A percentile compares a stretch with the other conserved stretches of the same genome.
These are phyloP conservation scores for Fusarium sp. DNA, from an alignment of 2,329 filamentous ascomycete species.

Conservation along the genomic window DNA sequence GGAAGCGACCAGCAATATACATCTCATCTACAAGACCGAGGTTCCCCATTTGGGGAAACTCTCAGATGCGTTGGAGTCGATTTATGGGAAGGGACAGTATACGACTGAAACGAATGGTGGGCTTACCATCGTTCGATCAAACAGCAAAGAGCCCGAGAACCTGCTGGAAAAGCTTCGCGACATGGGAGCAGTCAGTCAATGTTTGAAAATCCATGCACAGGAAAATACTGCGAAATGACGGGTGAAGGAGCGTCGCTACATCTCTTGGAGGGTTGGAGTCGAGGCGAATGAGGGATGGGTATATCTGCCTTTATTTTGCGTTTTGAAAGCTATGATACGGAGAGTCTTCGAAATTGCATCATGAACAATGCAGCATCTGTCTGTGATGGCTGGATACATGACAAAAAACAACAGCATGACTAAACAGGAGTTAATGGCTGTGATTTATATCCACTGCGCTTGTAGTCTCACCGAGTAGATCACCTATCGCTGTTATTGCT, in stretches of 20 bases:
- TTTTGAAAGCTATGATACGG: too few relatives aligned
- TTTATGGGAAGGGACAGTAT: constrained; percentile 12
- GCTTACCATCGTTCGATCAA: neutral
- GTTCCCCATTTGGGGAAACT: constrained; percentile 1
- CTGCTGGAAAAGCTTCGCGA: constrained; percentile 7
- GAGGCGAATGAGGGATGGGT: too few relatives aligned
- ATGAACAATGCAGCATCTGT: too few relatives aligned
- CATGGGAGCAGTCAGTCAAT: neutral
- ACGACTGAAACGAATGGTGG: fast-evolving
- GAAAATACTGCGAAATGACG: neutral
- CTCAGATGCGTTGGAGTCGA: neutral
- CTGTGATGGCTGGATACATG: too few relatives aligned
- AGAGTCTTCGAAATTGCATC: too few relatives aligned
- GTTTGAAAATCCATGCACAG: neutral
- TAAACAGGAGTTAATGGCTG: too few relatives aligned
- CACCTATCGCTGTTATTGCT: too few relatives aligned
- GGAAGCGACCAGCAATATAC: neutral
- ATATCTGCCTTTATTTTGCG: too few relatives aligned
- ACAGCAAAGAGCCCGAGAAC: neutral
- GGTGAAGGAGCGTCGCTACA: neutral
- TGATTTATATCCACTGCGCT: too few relatives aligned
- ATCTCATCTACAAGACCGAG: neutral
- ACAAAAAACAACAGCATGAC: too few relatives aligned
- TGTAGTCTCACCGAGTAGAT: too few relatives aligned
- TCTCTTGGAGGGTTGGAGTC: too few relatives aligned